phyloP scores from a whole-genome alignment of 352 stramenopile species.

The Pythium oligandrum region DNA sequence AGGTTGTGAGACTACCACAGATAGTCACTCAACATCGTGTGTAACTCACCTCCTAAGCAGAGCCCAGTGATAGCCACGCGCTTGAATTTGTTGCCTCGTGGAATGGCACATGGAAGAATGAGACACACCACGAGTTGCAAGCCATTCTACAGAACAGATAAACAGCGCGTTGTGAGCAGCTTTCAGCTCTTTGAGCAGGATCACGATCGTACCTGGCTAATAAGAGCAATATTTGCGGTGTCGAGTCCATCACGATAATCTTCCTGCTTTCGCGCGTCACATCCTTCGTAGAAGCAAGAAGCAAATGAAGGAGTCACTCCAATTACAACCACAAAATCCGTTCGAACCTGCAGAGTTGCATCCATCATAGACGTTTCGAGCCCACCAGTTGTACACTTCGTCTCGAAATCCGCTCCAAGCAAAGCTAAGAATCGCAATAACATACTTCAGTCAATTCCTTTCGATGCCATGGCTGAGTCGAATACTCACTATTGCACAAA shows the following conservation, averaged over 20 bases:
- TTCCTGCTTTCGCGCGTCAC: constrained; percentile 21
- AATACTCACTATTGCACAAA: constrained; percentile 56
- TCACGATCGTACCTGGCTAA: constrained; percentile 28
- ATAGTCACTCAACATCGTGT: not conserved
- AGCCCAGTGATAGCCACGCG: constrained; percentile 38
- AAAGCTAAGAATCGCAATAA: constrained; percentile 25
- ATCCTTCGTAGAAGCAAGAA: constrained; percentile 21
- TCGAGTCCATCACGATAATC: constrained; percentile 56
- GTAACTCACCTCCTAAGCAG: constrained; percentile 36
- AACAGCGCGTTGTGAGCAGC: not conserved
- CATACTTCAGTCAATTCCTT: not conserved
- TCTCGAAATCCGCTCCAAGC: constrained; percentile 72
- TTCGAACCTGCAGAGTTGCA: constrained; percentile 36
- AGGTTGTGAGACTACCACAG: not conserved
- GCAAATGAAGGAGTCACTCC: not conserved
- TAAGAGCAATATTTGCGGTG: constrained; percentile 53
- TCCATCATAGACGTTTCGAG: constrained; percentile 55
- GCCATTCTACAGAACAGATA: constrained; percentile 35
- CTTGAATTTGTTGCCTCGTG: constrained; percentile 49
- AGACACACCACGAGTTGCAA: constrained; percentile 51
- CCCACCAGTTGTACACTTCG: constrained; percentile 75
- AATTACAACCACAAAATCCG: not conserved
- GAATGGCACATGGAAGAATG: constrained; percentile 48
- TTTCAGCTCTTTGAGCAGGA: not conserved
- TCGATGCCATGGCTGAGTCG: too few relatives aligned